Evolutionary conservation across 1,284 basidiomycete genomes (phyloP).

Genomic region (Ustilago hordei): DNA sequence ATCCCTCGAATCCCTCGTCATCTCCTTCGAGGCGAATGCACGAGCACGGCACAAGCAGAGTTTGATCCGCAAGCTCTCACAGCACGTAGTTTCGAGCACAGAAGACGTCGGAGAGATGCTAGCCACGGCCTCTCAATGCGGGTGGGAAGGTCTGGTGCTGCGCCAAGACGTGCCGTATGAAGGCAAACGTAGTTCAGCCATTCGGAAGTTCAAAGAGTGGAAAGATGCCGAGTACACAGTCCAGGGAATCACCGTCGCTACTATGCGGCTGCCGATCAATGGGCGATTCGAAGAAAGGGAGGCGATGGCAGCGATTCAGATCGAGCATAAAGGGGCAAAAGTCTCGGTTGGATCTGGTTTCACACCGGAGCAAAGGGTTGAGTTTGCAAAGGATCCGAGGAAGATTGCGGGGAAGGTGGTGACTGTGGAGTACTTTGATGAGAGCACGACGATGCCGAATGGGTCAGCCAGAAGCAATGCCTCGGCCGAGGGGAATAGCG

Average conservation of each 20-base stretch:
- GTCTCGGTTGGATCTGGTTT: conserved; percentile 59
- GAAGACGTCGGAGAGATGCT: conserved; percentile 27
- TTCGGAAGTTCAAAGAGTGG: conserved; percentile 57
- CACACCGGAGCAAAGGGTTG: conserved; percentile 46
- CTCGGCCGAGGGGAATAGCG: not conserved
- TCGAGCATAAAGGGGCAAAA: conserved; percentile 43
- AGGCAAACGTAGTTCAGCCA: conserved; percentile 48
- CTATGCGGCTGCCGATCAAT: conserved; percentile 54
- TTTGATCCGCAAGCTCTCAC: conserved; percentile 41
- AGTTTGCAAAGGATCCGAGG: conserved; percentile 44
- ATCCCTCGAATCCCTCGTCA: conserved; percentile 25
- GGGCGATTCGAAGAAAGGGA: conserved; percentile 42
- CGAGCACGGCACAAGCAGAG: conserved; percentile 5
- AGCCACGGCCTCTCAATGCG: conserved; percentile 22
- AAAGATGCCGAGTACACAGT: conserved; percentile 60
- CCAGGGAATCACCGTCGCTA: conserved; percentile 27
- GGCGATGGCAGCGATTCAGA: conserved; percentile 46
- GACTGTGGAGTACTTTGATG: conserved; percentile 57
- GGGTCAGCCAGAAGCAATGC: conserved; percentile 11
- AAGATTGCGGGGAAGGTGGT: conserved; percentile 50
- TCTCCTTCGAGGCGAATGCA: conserved; percentile 25
- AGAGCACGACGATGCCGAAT: conserved; percentile 21
- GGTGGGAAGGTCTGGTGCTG: conserved; percentile 60
- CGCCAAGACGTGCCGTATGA: conserved; percentile 51
- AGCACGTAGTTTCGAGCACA: conserved; percentile 19